A percentile compares a stretch with the other conserved stretches of the same genome.
phyloP scores from a whole-genome alignment of 257 asterid genomes.

The Osmanthus fragrans region DNA sequence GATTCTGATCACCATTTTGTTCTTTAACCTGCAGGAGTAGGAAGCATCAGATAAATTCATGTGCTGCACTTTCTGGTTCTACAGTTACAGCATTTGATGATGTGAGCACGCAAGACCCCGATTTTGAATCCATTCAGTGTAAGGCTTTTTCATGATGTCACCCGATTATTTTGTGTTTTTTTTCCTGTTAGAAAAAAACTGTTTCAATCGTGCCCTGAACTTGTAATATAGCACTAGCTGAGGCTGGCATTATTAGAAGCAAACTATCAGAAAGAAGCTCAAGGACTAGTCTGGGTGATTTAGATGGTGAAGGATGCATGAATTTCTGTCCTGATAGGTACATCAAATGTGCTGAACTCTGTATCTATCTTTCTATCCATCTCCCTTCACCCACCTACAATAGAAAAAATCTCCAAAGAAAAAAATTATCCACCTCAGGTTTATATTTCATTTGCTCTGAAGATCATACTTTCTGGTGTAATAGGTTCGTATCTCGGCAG shows the following conservation, averaged over 20 bases:
- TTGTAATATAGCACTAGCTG: slow-evolving; percentile 68
- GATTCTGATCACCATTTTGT: slow-evolving; percentile 16
- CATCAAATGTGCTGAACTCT: slow-evolving; percentile 1
- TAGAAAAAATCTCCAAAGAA: neutral
- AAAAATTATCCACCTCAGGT: neutral
- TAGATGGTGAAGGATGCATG: slow-evolving; percentile 31
- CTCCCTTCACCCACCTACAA: neutral
- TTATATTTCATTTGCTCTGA: slow-evolving; percentile 12
- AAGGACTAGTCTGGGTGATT: slow-evolving; percentile 24
- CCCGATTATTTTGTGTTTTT: slow-evolving; percentile 6
- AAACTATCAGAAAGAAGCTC: slow-evolving; percentile 47
- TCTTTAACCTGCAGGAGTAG: slow-evolving; percentile 50
- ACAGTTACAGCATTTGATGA: slow-evolving; percentile 70
- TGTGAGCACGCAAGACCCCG: slow-evolving; percentile 71
- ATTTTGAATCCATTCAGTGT: slow-evolving; percentile 80
- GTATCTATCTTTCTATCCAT: neutral
- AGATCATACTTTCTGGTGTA: slow-evolving; percentile 21
- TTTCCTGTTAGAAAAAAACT: neutral
- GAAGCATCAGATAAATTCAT: slow-evolving; percentile 55
- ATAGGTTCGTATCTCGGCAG: slow-evolving; percentile 72
- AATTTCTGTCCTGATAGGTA: slow-evolving; percentile 79
- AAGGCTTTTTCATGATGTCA: slow-evolving; percentile 30
- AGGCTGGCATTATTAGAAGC: slow-evolving; percentile 84
- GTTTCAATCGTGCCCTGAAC: slow-evolving; percentile 23
- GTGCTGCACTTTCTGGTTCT: slow-evolving; percentile 79